Base-by-base conservation (phyloP, 768 basidiomycete genomes). In the Pleurotus citrinopileatus region DNA sequence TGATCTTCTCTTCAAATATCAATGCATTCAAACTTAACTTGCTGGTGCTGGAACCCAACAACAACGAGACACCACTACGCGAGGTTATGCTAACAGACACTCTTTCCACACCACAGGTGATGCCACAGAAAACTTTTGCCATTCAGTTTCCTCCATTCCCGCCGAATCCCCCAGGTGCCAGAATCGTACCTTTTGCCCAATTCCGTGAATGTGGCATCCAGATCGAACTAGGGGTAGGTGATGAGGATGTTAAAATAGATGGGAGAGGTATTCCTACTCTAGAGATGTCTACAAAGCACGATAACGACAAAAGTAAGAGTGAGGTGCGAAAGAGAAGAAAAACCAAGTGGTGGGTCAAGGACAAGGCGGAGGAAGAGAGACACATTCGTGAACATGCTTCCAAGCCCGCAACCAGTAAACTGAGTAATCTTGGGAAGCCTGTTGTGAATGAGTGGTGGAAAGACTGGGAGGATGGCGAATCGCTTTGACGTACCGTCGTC, bases 211-310 rank as follows among this genome's bases (percentile, higher is more conserved):
- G 64, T 42, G 87, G 86, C 6, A 84, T 87, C 57, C 73, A 75
- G 55, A 71, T 82, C 56, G 63, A 4, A 54, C 59, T 26, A 64
- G 36, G 25, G 19, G 27, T 70, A n/a, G 74, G 74, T 32, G 59
- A 64, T n/a, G 73, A 76, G 8, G 81, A 77, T n/a, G 64, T 70
- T 27, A 89, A 92, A 67, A 68, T 80, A 46, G 90, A 93, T 62
- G 80, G 77, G 0, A 63, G 79, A 1, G 88, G 86, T 8, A 80
- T 90, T 50, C 82, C 84, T 0, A 91, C 91, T 10, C 69, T 91
- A 20, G 63, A 71, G 34, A 68, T 89, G 53, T 65, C 66, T 25
- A 68, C 71, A 28, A 78, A 75, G 47, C 89, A 91, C 60, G 57
- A 63, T 1, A 76, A 74, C 3, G 84, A 87, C 53, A 64, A 67